phyloP scores from a whole-genome alignment of 805 yeast species.

The Metschnikowia proteae region DNA sequence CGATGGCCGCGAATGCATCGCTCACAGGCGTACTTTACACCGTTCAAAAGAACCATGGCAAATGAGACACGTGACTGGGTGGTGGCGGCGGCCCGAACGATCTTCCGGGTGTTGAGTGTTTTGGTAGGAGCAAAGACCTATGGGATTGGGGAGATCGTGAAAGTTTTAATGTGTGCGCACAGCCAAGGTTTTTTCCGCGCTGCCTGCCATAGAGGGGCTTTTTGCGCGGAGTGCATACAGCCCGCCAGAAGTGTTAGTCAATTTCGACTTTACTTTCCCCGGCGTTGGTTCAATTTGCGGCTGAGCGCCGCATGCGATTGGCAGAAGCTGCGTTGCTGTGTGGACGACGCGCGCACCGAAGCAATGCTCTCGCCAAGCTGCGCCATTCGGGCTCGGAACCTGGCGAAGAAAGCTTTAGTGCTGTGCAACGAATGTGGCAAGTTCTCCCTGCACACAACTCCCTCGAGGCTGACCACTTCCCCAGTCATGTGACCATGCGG shows the following conservation, averaged over 20 bases:
- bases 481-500: not conserved
- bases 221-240: not conserved
- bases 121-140: not conserved
- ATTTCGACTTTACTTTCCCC: not conserved
- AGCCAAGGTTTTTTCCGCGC: conserved; percentile 2
- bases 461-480: not conserved
- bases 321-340: not conserved
- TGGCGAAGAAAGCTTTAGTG: not conserved
- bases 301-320: not conserved
- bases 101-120: not conserved
- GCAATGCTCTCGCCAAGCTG: too few species aligned
- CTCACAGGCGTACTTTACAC: conserved; percentile 94
- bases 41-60: conserved; percentile 87
- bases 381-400: too few species aligned
- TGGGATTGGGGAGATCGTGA: conserved; percentile 1
- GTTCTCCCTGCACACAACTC: too few species aligned
- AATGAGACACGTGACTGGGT: not conserved
- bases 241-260: not conserved
- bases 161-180: conserved; percentile 2
- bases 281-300: not conserved
- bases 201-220: not conserved
- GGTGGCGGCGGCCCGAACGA: not conserved
- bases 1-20: conserved; percentile 95
- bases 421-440: not conserved
- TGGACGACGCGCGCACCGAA: not conserved